Evolutionary conservation across 176 grass and related monocot genomes (phyloP), one percentile per base, ranked within the genome.

Genomic region (Carex parvula): DNA sequence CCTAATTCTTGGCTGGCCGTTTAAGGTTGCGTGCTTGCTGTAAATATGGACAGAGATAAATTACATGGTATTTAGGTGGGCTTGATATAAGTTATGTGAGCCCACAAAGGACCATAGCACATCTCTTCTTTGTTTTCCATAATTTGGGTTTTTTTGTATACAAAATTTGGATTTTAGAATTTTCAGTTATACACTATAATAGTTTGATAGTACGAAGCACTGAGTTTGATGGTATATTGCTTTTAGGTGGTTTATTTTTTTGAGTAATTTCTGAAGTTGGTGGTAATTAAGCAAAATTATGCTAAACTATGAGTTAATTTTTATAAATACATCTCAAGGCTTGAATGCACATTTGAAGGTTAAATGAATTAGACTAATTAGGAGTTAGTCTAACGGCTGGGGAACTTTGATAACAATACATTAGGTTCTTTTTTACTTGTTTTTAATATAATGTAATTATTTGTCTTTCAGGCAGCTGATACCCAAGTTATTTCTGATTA

Each of bases 401-500:
- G 44, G 21, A 26, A 6, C 1, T 75, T 48, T 75, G 44, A 75
- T 54, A 26, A 54, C 48, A 76, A 2, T 32, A 55, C 17, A 5
- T 3, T 76, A 55, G 13, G 10, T 17, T 72, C 10, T 50, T 74
- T 74, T 74, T 42, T 52, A 50, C 11, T 22, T 74, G 3, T 4
- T 44, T 44, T 14, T 18, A 30, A 14, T 83, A 26, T 32, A 22
- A 3, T 21, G 12, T 24, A 83, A 41, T 15, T 83, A 58, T 65
- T 57, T 70, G 50, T 81, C 6, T 80, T 72, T 26, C 76, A 99
- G 96, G 96, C 96, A 85, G 96, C 96, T 8, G 96, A 95, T 84
- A 93, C 93, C 42, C 93, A 99, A 90, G 54, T 99, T 67, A 84
- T 99, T 69, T 99, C 96, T 0, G 93, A 99, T 83, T 99, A 99